A percentile compares a stretch with the other conserved stretches of the same genome.
These are phyloP conservation scores for Paecilomyces fulvus DNA, from an alignment of 2,329 filamentous ascomycete species.

Conservation along the genomic window DNA sequence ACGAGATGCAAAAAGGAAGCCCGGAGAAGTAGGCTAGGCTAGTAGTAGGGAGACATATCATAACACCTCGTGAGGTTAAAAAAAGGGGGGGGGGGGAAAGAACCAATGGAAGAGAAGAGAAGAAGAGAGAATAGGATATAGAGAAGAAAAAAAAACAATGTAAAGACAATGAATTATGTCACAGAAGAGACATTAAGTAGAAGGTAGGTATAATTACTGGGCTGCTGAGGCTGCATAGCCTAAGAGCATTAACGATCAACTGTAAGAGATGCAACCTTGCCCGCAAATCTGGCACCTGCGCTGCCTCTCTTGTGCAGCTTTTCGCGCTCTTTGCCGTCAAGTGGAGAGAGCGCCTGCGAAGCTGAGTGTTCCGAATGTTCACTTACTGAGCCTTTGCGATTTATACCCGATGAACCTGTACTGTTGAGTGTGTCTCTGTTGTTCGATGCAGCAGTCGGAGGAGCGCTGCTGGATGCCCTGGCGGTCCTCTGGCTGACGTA, in stretches of 20 bases:
- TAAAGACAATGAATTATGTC: neutral
- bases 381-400: constrained; percentile 29
- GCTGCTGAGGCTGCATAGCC: neutral
- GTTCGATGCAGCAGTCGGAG: constrained; percentile 11
- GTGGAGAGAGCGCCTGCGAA: constrained; percentile 20
- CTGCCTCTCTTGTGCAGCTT: constrained; percentile 72
- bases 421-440: constrained; percentile 44
- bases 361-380: constrained; percentile 15
- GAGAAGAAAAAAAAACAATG: neutral
- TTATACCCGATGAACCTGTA: constrained; percentile 53
- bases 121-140: too few relatives aligned
- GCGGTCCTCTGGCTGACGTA: constrained; percentile 72
- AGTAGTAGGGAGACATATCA: neutral
- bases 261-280: constrained; percentile 37
- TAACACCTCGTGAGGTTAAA: neutral
- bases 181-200: neutral
- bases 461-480: constrained; percentile 12
- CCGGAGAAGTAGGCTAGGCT: neutral
- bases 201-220: constrained; percentile 14
- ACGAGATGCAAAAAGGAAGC: neutral
- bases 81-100: too few relatives aligned
- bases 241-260: constrained; percentile 28
- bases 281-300: constrained; percentile 60
- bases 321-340: constrained; percentile 51
- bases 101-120: too few relatives aligned